A percentile compares a stretch with the other conserved stretches of the same genome.
Conservation (phyloP, 2,329 filamentous ascomycete genomes). For the Penicillium sp. region DNA sequence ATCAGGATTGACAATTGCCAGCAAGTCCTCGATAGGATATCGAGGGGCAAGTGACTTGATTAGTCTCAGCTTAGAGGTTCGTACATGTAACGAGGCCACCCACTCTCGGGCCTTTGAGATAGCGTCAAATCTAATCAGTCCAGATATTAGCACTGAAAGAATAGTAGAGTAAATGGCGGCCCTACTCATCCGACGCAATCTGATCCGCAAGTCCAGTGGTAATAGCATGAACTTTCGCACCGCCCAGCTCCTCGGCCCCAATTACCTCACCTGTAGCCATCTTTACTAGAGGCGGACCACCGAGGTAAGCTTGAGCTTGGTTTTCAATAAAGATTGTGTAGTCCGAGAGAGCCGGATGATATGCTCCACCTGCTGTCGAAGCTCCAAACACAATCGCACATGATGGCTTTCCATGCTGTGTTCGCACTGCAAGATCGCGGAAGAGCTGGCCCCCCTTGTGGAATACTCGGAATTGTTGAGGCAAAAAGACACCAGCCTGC, state of each 20-base stretch:
- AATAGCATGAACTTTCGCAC: constrained; percentile 42
- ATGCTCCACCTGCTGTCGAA: constrained; percentile 45
- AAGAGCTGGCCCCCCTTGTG: constrained; percentile 46
- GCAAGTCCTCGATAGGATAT: constrained; percentile 39
- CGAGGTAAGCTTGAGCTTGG: constrained; percentile 47
- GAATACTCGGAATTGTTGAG: constrained; percentile 48
- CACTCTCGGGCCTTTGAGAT: constrained; percentile 42
- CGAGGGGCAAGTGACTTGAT: constrained; percentile 21
- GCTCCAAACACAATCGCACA: constrained; percentile 48
- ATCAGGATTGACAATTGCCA: constrained; percentile 40
- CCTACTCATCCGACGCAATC: constrained; percentile 44
- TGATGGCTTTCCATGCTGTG: constrained; percentile 37
- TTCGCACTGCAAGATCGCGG: constrained; percentile 41
- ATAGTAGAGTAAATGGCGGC: not conserved
- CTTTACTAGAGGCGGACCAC: constrained; percentile 47
- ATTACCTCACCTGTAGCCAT: constrained; percentile 49
- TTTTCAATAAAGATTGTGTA: constrained; percentile 46
- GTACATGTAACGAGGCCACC: constrained; percentile 26
- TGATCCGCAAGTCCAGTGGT: constrained; percentile 46
- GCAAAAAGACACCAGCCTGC: constrained; percentile 43
- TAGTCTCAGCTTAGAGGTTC: not conserved
- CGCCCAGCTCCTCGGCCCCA: constrained; percentile 44
- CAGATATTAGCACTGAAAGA: no score
- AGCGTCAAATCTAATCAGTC: constrained; percentile 36
- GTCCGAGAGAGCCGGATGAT: constrained; percentile 43